Percentiles rank a stretch among this genome's conserved stretches.
phyloP scores from a whole-genome alignment of 345 rosid genomes.

The Bretschneidera sinensis region DNA sequence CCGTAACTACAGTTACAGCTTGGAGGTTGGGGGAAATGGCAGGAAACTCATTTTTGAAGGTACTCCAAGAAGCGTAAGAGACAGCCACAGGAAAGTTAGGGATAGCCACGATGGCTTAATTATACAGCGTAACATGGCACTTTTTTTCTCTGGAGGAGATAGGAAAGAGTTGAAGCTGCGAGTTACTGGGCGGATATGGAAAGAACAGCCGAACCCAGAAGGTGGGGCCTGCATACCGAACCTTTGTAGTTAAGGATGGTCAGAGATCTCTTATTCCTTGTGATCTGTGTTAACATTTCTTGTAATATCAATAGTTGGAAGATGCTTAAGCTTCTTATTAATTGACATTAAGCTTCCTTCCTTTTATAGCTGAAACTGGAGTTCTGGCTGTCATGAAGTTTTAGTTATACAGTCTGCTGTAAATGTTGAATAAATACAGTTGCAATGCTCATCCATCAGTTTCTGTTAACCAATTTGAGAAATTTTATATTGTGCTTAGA shows the following conservation, averaged over 20 bases:
- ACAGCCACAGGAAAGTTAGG: slow-evolving; percentile 86
- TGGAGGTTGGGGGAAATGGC: slow-evolving; percentile 92
- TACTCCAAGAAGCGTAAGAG: slow-evolving; percentile 81
- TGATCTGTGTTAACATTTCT: slow-evolving; percentile 1
- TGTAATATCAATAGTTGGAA: slow-evolving; percentile 14
- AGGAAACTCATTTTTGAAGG: slow-evolving; percentile 94
- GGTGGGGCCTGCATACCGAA: slow-evolving; percentile 87
- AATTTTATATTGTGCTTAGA: too few relatives aligned
- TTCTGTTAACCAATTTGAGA: too few relatives aligned
- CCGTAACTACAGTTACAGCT: slow-evolving; percentile 81
- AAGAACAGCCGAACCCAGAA: slow-evolving; percentile 81
- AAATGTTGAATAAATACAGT: slow-evolving; percentile 9
- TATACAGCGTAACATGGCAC: slow-evolving; percentile 83
- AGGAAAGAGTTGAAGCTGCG: slow-evolving; percentile 89
- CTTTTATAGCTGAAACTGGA: slow-evolving; percentile 10
- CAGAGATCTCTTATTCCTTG: not conserved
- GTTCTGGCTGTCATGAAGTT: not conserved
- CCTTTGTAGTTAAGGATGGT: slow-evolving; percentile 51
- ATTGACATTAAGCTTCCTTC: slow-evolving; percentile 18
- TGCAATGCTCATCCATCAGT: not conserved
- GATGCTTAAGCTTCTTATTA: slow-evolving; percentile 19
- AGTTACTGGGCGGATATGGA: slow-evolving; percentile 94
- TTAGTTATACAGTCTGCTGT: not conserved
- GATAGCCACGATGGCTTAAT: slow-evolving; percentile 92
- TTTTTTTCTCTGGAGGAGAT: too few relatives aligned